Percentiles rank a stretch among this genome's conserved stretches.
phyloP scores from a whole-genome alignment of 176 grass and related monocot species.

The Alloteropsis semialata region DNA sequence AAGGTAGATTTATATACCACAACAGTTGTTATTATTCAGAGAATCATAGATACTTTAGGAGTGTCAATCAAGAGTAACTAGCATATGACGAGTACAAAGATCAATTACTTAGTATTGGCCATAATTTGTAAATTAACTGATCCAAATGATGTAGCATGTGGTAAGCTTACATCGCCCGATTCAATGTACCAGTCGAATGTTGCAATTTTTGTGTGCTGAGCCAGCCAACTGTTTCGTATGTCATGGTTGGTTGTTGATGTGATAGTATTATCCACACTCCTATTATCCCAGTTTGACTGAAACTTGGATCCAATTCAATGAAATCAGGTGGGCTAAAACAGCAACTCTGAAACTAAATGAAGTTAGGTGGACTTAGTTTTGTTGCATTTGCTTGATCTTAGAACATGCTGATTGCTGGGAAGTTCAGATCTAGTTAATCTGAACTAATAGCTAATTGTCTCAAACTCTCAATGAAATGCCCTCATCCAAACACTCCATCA shows the following conservation, averaged over 20 bases:
- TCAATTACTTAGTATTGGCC: neutral
- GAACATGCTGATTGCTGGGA: neutral
- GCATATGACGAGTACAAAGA: neutral
- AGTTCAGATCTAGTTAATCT: neutral
- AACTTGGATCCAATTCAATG: neutral
- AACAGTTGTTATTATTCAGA: neutral
- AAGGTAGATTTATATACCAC: neutral
- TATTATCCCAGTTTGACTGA: neutral
- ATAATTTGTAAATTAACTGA: neutral
- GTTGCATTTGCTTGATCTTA: neutral
- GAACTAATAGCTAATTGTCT: too few species aligned
- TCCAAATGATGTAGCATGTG: neutral
- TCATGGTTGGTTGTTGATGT: neutral
- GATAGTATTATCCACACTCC: neutral
- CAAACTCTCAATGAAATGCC: neutral
- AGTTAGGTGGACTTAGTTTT: neutral
- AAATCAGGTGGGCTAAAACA: neutral
- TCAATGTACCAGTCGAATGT: neutral
- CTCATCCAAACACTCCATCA: neutral
- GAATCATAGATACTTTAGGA: neutral
- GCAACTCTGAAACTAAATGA: neutral
- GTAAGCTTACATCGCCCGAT: neutral
- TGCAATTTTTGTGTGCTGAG: neutral
- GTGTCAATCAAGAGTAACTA: neutral
- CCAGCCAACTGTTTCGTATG: neutral